Base-by-base conservation (phyloP, 2,329 filamentous ascomycete genomes). In the Phialophora expanda region DNA sequence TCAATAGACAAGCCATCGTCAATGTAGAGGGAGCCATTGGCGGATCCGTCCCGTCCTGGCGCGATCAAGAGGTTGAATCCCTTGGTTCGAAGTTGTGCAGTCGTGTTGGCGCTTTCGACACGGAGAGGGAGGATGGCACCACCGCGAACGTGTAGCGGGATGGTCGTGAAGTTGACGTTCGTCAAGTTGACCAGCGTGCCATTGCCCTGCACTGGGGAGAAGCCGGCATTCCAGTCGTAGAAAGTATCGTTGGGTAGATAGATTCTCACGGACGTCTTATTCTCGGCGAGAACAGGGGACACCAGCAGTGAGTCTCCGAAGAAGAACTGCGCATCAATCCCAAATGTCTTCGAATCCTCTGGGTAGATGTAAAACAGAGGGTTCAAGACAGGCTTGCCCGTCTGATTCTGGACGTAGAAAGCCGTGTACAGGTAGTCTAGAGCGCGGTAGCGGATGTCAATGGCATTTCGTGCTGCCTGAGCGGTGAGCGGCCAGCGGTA, bases 351-450 rank as follows among this genome's bases (percentile, higher is more conserved):
- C 2, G 74, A 56, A 69, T 88, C 86, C 14, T 78, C 70, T 0
- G 86, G 90, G 74, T 93, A 93, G 30, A 86, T 74, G 79, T 88
- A 94, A 78, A 90, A 92, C 63, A 93, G 77, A 0, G 91, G 90
- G 71, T 87, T 87, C 62, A 92, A 79, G 69, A 88, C 80, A 0
- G 91, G 90, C 1, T 83, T 84, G 38, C 91, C 91, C 51, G 84
- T 83, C 20, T 80, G 73, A 32, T 82, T 84, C 75, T 91, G 85
- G 64, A 79, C 78, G 74, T 88, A 81, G 71, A 92, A 81, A 0
- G 87, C 86, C 0, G 90, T 93, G 81, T 94, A 93, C 66, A 91
- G 83, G 78, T 93, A 93, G 73, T 93, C 90, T 12, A 93, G 81
- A n/a, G 93, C 81, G 34, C 85, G 83, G 79, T 93, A 93, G n/a